Evolutionary conservation across 1,284 basidiomycete genomes (phyloP).

Genomic region (Porodaedalea pini): DNA sequence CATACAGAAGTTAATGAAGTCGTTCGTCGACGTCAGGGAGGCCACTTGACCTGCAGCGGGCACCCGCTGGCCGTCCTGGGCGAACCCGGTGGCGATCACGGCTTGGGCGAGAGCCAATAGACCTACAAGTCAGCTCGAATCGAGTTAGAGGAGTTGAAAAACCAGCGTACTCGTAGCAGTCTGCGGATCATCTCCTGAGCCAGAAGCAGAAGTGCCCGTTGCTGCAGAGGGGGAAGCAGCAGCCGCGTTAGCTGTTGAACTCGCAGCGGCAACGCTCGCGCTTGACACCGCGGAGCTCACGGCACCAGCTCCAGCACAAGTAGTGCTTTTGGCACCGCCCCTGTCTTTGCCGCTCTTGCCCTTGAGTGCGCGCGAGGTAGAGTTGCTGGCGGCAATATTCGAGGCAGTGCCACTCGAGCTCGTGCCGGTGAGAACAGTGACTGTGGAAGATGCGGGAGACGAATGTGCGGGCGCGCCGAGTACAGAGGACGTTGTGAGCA

Average conservation of each 20-base stretch:
- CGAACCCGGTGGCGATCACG: conserved; percentile 42
- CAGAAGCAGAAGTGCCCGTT: not conserved
- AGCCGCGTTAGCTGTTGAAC: too few species aligned
- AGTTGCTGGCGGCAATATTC: not conserved
- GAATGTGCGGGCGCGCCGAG: conserved; percentile 2
- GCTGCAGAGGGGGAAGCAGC: not conserved
- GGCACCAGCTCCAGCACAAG: not conserved
- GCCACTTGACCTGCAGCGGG: conserved; percentile 43
- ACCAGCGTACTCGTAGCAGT: conserved; percentile 6
- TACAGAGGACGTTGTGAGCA: conserved; percentile 24
- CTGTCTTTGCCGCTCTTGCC: not conserved
- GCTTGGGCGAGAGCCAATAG: conserved; percentile 41
- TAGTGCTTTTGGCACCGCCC: not conserved
- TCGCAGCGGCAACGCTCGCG: not conserved
- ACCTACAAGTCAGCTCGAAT: not conserved
- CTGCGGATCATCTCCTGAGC: conserved; percentile 6
- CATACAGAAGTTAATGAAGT: conserved; percentile 51
- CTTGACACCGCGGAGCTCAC: not conserved
- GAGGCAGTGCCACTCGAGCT: not conserved
- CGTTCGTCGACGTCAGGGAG: conserved; percentile 49
- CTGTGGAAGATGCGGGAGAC: conserved; percentile 2
- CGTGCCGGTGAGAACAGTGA: not conserved
- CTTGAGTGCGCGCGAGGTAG: not conserved
- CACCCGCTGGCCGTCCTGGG: conserved; percentile 40
- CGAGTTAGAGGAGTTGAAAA: not conserved